These are phyloP conservation scores for Vitis hybrid DNA, from an alignment of 177 flowering plant species.

Conservation along the genomic window DNA sequence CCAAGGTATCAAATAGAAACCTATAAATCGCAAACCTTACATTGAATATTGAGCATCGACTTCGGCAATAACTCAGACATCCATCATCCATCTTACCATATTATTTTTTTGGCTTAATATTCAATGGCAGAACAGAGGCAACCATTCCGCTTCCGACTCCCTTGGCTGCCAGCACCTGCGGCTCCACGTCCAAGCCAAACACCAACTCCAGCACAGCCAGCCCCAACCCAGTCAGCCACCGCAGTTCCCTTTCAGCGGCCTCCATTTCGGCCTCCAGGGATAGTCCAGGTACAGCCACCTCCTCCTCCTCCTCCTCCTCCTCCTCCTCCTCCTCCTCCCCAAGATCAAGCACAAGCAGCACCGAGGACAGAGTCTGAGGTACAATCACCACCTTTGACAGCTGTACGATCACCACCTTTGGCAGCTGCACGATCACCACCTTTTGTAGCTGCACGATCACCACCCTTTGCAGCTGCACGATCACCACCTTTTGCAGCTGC, in stretches of 20 bases:
- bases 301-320: neutral
- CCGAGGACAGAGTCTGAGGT: conserved; percentile 15
- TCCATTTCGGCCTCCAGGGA: conserved; percentile 34
- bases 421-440: conserved; percentile 11
- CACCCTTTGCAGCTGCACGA: conserved; percentile 3
- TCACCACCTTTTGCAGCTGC: neutral
- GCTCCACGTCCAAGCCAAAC: neutral
- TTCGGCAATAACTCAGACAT: neutral
- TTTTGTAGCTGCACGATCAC: conserved; percentile 9
- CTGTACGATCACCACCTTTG: conserved; percentile 10
- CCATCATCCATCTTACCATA: neutral
- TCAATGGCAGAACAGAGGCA: conserved; percentile 35
- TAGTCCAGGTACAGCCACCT: conserved; percentile 14
- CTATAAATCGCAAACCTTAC: conserved; percentile 11
- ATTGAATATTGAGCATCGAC: neutral
- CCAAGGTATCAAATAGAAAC: conserved; percentile 28
- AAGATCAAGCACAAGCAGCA: conserved; percentile 10
- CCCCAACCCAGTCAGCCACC: conserved; percentile 14
- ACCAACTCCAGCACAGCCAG: neutral
- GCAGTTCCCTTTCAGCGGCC: conserved; percentile 23
- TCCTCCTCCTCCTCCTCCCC: no score
- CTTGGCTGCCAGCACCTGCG: conserved; percentile 22
- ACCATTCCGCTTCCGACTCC: conserved; percentile 42
- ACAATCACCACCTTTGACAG: conserved; percentile 2
- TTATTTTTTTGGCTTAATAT: neutral